phyloP scores from a whole-genome alignment of 768 basidiomycete genomes.

The Hericium alpestre region DNA sequence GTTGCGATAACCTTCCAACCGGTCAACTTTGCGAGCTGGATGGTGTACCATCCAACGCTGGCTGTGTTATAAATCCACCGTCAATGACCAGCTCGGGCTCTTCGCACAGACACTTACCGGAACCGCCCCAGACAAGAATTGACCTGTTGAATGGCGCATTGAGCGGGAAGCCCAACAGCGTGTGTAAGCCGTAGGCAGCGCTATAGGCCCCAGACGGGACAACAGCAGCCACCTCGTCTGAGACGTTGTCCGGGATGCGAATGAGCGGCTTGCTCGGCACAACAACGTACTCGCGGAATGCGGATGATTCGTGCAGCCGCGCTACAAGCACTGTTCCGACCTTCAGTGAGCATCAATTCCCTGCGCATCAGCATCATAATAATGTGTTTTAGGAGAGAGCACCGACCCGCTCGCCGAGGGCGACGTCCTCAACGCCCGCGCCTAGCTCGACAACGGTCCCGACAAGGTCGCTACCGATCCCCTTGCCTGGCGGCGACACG shows the following conservation, averaged over 20 bases:
- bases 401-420: neutral
- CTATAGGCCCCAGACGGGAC: neutral
- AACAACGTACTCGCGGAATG: neutral
- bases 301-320: neutral
- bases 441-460: neutral
- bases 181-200: neutral
- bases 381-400: neutral
- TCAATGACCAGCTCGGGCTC: conserved; percentile 14
- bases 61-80: conserved; percentile 10
- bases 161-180: neutral
- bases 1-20: conserved; percentile 24
- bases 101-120: neutral
- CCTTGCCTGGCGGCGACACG: neutral
- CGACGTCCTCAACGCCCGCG: neutral
- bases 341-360: neutral
- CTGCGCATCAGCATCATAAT: neutral
- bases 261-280: neutral
- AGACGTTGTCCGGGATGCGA: neutral
- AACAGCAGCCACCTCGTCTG: neutral
- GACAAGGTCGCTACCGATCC: neutral
- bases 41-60: conserved; percentile 20
- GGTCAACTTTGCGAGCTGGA: conserved; percentile 20
- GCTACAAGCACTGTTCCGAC: neutral
- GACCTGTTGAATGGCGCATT: neutral
- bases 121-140: neutral